A percentile compares a stretch with the other conserved stretches of the same genome.
phyloP scores from a whole-genome alignment of 192 early-diverging fungal genomes.

The Linnemannia zychae region DNA sequence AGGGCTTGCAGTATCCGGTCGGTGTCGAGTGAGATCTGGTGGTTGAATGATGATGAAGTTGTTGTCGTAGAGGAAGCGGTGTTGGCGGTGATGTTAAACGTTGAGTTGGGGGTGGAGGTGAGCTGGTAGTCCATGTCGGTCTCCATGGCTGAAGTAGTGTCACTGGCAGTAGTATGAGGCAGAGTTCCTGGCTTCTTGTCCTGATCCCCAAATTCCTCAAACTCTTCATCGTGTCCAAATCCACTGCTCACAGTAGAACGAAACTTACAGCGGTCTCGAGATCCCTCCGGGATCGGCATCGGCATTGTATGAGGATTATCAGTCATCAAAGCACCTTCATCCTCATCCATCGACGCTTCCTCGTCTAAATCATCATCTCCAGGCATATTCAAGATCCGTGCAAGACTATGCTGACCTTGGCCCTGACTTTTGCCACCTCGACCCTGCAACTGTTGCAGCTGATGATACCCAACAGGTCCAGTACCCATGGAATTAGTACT shows the following conservation, averaged over 20 bases:
- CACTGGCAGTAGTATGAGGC: neutral
- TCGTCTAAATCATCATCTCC: constrained; percentile 18
- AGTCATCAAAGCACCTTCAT: neutral
- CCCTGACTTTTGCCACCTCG: constrained; percentile 14
- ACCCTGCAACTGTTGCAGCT: constrained; percentile 1
- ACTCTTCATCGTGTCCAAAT: neutral
- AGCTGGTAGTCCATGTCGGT: neutral
- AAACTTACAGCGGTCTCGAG: neutral
- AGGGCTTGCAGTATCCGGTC: constrained; percentile 29
- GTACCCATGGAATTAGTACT: neutral
- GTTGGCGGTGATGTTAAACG: neutral
- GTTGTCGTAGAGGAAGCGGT: neutral
- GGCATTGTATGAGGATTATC: neutral
- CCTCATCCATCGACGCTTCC: constrained; percentile 29
- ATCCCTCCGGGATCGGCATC: neutral
- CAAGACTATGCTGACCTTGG: constrained; percentile 13
- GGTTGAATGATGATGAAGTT: neutral
- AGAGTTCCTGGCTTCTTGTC: neutral
- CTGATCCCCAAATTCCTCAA: neutral
- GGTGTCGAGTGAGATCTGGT: constrained; percentile 1
- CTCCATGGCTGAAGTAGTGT: neutral
- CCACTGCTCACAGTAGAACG: neutral
- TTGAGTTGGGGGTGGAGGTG: neutral
- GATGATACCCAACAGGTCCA: constrained; percentile 5
- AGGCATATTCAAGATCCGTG: constrained; percentile 17